Evolutionary conservation across 2,329 filamentous ascomycete species (phyloP).

Genomic region (Fusarium coffeatum): DNA sequence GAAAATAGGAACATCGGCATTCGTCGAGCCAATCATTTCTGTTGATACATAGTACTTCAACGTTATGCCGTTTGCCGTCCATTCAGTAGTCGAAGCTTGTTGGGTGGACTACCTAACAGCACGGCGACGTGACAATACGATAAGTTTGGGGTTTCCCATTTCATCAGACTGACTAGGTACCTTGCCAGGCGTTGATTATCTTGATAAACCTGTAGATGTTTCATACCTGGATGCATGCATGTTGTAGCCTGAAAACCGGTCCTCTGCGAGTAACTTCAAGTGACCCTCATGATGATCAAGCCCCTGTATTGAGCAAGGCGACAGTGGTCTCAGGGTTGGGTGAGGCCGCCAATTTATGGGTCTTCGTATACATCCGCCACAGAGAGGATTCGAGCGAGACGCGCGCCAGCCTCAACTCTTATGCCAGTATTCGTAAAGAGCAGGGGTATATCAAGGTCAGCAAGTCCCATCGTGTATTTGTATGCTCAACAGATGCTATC

Average conservation of each 20-base stretch:
- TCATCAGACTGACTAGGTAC: constrained; percentile 1
- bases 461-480: constrained; percentile 15
- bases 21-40: constrained; percentile 3
- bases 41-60: neutral
- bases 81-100: constrained; percentile 6
- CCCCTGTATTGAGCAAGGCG: constrained; percentile 5
- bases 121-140: constrained; percentile 2
- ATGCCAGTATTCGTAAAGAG: constrained; percentile 19
- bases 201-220: constrained; percentile 4
- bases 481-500: constrained; percentile 1
- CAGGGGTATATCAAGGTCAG: constrained; percentile 24
- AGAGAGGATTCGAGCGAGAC: constrained; percentile 28
- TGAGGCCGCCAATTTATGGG: constrained; percentile 37
- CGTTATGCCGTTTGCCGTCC: neutral
- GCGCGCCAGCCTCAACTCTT: constrained; percentile 36
- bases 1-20: constrained; percentile 27
- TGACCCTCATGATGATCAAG: neutral
- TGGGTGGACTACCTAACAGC: constrained; percentile 1
- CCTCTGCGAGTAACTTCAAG: constrained; percentile 5
- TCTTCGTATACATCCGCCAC: constrained; percentile 9
- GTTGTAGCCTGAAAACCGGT: neutral
- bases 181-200: constrained; percentile 17
- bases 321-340: neutral
- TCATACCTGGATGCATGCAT: constrained; percentile 10
- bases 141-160: neutral